phyloP scores from a whole-genome alignment of 192 early-diverging fungal genomes.

The Rhizoclosmatium globosum region DNA sequence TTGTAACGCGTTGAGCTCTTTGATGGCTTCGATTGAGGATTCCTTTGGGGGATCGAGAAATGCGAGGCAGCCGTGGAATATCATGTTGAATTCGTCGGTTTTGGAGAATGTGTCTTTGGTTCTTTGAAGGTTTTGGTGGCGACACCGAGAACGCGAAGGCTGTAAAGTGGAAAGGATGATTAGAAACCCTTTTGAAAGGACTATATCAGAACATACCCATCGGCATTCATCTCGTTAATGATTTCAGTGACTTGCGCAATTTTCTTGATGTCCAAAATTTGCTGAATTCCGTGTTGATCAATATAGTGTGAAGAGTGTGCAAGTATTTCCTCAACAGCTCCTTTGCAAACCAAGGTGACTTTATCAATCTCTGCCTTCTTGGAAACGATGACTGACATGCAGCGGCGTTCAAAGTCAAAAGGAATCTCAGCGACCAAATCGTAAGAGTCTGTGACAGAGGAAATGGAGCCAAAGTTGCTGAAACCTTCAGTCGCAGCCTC shows the following conservation, averaged over 20 bases:
- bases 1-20: conserved; percentile 44
- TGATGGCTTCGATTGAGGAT: conserved; percentile 49
- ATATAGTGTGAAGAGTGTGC: not conserved
- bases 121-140: conserved; percentile 45
- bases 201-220: not conserved
- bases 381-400: conserved; percentile 56
- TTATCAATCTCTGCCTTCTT: not conserved
- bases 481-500: conserved; percentile 37
- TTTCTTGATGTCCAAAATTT: not conserved
- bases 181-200: no score
- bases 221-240: not conserved
- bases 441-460: conserved; percentile 21
- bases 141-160: conserved; percentile 59
- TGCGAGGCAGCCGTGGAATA: conserved; percentile 54
- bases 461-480: not conserved
- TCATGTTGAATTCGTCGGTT: conserved; percentile 51
- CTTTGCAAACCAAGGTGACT: not conserved
- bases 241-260: not conserved
- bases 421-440: conserved; percentile 57
- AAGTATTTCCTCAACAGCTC: not conserved
- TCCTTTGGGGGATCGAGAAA: conserved; percentile 63
- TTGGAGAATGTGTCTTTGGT: conserved; percentile 25
- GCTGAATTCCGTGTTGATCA: not conserved
- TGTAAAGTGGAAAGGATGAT: no score
- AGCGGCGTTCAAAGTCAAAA: conserved; percentile 62